Evolutionary conservation across 768 basidiomycete species (phyloP), one percentile per base, ranked within the genome.

Genomic region (Trametes meyenii): DNA sequence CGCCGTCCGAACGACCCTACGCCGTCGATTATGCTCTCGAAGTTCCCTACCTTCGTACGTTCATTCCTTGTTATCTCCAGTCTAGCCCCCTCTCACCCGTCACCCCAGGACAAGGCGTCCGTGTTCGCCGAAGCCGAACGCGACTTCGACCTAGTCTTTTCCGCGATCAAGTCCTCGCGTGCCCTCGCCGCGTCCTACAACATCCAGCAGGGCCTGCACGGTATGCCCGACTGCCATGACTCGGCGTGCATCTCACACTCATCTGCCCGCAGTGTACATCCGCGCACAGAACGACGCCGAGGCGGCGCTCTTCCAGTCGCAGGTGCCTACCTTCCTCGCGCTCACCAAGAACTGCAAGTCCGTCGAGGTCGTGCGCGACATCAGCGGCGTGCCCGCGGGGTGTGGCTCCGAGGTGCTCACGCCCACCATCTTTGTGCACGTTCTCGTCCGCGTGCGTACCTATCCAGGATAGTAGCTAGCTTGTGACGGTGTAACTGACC

Each of bases 101-200:
- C 19, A 14, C 51, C 11, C 29, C 65, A 92, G 91, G 85, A 91
- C 63, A 46, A 76, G 6, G 75, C 76, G 16, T 86, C 88, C 67
- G 80, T 81, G 36, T 90, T 86, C 64, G 77, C 83, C 12, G 81
- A 90, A 7, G 94, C 92, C 0, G 92, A 93, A 61, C 86, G 84
- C 69, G 82, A 88, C 44, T 99, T 98, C 70, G 92, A 95, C 71
- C 80, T 92, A 46, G 88, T 95, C 21, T 92, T 96, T 73, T 79
- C 83, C 36, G 86, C 85, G 2, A 79, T 97, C 72, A 89, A 87
- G 72, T 76, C 89, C 4, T 87, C 89, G 10, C 87, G 96, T 29
- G 95, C 92, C 4, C 78, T 97, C 40, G 89, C 94, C 17, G 92
- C 92, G 3, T 88, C 89, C 5, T 98, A 97, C 75, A 93, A 89